These are phyloP conservation scores for Nepenthes alata DNA, from an alignment of 179 eudicot genomes.

Conservation along the genomic window DNA sequence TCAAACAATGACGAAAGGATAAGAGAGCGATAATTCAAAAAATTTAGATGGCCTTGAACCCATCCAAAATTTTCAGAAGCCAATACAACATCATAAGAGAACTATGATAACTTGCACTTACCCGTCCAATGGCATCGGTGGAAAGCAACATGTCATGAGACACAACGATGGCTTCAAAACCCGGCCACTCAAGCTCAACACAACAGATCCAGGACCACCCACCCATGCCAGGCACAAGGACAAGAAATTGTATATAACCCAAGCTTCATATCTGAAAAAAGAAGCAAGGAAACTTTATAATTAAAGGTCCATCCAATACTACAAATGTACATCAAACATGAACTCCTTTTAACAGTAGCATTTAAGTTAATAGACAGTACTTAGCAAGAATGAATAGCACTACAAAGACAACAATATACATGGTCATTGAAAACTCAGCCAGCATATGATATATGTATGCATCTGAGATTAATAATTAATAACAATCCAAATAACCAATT, in stretches of 20 bases:
- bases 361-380: too few species aligned
- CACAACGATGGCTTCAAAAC: conserved; percentile 76
- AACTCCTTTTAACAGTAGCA: not conserved
- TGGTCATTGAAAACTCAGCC: not conserved
- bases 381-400: not conserved
- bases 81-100: not conserved
- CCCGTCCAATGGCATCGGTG: conserved; percentile 91
- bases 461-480: not conserved
- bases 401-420: not conserved
- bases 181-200: conserved; percentile 74
- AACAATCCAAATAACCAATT: too few species aligned
- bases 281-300: conserved; percentile 5
- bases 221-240: conserved; percentile 97
- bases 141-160: conserved; percentile 91
- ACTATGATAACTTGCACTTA: conserved; percentile 23
- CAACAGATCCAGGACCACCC: conserved; percentile 98
- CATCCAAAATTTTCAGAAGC: not conserved
- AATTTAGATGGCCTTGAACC: too few species aligned
- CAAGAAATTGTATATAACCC: conserved; percentile 94
- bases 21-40: too few species aligned
- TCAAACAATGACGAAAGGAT: too few species aligned
- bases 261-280: conserved; percentile 82
- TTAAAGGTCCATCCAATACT: not conserved
- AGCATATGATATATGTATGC: not conserved
- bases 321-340: not conserved